Percentiles rank a stretch among this genome's conserved stretches.
phyloP scores from a whole-genome alignment of 1,284 basidiomycete genomes.

The Melampsora americana region DNA sequence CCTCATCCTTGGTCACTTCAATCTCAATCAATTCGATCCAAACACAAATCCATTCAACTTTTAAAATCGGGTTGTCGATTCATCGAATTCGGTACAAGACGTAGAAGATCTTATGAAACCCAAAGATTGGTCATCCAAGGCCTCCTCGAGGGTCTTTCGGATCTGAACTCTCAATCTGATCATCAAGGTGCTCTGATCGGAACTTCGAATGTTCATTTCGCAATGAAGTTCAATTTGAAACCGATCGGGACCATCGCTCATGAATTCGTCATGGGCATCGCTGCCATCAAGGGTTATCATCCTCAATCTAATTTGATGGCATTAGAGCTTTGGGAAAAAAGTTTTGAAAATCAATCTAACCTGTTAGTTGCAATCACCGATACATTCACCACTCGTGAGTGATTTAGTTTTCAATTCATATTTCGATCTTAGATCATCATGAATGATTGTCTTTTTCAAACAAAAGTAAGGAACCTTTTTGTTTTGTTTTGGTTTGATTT shows the following conservation, averaged over 20 bases:
- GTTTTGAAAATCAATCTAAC: slow-evolving; percentile 48
- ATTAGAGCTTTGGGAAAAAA: slow-evolving; percentile 75
- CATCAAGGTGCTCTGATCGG: slow-evolving; percentile 64
- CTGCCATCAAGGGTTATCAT: slow-evolving; percentile 75
- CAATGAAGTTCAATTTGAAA: slow-evolving; percentile 66
- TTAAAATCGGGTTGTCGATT: slow-evolving; percentile 70
- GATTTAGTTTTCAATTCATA: not conserved
- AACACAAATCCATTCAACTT: slow-evolving; percentile 67
- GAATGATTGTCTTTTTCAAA: not conserved
- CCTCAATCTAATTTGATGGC: slow-evolving; percentile 69
- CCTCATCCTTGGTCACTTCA: slow-evolving; percentile 74
- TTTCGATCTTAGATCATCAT: no score
- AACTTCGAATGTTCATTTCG: slow-evolving; percentile 85
- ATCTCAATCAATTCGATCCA: slow-evolving; percentile 69
- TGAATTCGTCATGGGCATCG: slow-evolving; percentile 66
- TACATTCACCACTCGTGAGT: slow-evolving; percentile 71
- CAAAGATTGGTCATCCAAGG: slow-evolving; percentile 76
- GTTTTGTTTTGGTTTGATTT: not conserved
- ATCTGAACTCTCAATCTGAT: slow-evolving; percentile 56
- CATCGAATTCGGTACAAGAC: slow-evolving; percentile 89
- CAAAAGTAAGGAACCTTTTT: no score
- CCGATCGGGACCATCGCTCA: slow-evolving; percentile 85
- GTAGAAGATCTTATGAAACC: slow-evolving; percentile 72
- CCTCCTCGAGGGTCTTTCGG: slow-evolving; percentile 65
- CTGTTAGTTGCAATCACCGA: slow-evolving; percentile 79